Base-by-base conservation (phyloP, 495 filamentous ascomycete species). In the Neurospora cerealis region DNA sequence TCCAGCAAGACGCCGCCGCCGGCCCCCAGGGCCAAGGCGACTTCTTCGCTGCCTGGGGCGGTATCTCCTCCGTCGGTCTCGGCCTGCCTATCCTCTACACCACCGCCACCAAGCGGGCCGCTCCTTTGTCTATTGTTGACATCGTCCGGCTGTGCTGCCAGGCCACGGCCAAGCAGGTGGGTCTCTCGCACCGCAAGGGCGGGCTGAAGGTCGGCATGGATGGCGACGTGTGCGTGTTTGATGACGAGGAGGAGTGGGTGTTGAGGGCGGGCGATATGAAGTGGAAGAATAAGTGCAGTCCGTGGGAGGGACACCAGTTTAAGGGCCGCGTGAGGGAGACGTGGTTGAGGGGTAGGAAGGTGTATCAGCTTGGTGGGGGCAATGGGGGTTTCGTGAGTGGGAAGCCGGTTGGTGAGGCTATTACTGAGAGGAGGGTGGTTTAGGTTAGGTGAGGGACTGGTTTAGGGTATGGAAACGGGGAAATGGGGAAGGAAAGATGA, bases 31-130 rank as follows among this genome's bases (percentile, higher is more conserved):
- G 71, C 6, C 71, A 80, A 83, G 93, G 95, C 54, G 92, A 98
- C 83, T 99, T 99, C 88, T 94, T 97, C 82, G 88, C 92, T 24
- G 94, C 95, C 2, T 99, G 96, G 96, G 96, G 96, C 60, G 96
- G 96, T 62, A 96, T 99, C 79, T 95, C 92, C 19, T 95, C 92
- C 32, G 96, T 99, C 70, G 96, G 96, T 2, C 86, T 99, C 19
- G 96, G 96, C 2, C 87, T 99, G 5, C 92, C 92, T 10, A 97
- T 99, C 75, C 88, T 99, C 6, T 93, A 93, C 91, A 97, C 95
- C 0, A 90, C 93, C 72, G 88, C 91, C 28, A 76, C 78, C 70
- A 86, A 88, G 75, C 89, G 92, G 80, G 86, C 72, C 77, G 86
- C 80, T 71, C 83, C 76, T 73, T 84, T 78, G 79, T 83, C 40